Base-by-base conservation (phyloP, 805 yeast genomes). In the Yamadazyma endophytica region DNA sequence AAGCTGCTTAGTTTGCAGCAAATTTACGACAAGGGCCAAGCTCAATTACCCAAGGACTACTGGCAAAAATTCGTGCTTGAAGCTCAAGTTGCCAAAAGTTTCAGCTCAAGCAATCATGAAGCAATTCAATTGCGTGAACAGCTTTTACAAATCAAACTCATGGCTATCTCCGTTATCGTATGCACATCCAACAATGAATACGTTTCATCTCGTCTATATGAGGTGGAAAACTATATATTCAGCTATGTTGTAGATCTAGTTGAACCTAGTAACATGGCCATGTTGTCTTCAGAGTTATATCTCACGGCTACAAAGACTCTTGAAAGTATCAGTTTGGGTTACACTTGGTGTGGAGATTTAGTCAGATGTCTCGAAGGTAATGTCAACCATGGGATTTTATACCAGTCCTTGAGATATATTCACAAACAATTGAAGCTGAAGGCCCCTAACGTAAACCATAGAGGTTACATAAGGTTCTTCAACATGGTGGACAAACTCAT, bases 331-430 rank as follows among this genome's bases (percentile, higher is more conserved):
- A 72, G 95, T 1, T 62, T 72, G 13, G 78, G 77, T 46, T 76
- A 77, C 28, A 70, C 70, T 4, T 82, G 88, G 75, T 80, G 89
- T 12, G 68, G 80, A 29, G 96, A 88, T 43, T 68, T 89, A 14
- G 67, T 88, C 32, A 70, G 87, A 36, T 78, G 84, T 9, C 54
- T 88, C 41, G 86, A 92, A 13, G 96, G 92, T 7, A 86, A 86
- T 51, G 87, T 89, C 23, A 77, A 79, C 38, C 96, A 89, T 55
- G 97, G 97, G 1, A 58, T 78, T 9, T 49, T 89, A 23, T 84
- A 82, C 59, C 88, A 84, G 47, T 72, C 80, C 18, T 52, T 88
- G 17, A 72, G 89, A 35, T 66, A 67, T 25, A 74, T 86, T n/a
- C 64, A 75, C 33, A 75, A 77, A 35, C 58, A 68, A 24, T 43